Conservation (phyloP, 345 rosid species). For the Crucihimalaya himalaica region DNA sequence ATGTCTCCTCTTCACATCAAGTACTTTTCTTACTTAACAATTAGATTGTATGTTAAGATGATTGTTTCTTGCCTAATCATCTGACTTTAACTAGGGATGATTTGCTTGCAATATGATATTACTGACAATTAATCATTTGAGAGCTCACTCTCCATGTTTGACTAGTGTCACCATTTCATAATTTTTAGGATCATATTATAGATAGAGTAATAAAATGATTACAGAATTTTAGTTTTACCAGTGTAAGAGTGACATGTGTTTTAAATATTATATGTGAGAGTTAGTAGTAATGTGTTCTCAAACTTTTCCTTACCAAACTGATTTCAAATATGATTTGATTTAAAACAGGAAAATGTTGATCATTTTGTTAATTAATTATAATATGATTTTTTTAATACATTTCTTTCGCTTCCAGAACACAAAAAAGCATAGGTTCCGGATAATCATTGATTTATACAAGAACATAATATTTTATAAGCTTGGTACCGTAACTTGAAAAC, state of each 20-base stretch:
- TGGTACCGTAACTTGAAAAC: slow-evolving; percentile 26
- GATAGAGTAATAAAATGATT: background rate
- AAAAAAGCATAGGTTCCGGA: background rate
- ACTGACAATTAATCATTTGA: background rate
- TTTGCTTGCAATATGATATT: slow-evolving; percentile 17
- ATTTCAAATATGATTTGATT: too few species aligned
- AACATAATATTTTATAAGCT: background rate
- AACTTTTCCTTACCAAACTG: too few species aligned
- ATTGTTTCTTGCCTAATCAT: background rate
- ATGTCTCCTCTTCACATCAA: slow-evolving; percentile 95
- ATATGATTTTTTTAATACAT: background rate
- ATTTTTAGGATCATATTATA: background rate
- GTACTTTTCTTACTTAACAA: slow-evolving; percentile 34
- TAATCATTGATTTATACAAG: background rate
- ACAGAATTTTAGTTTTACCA: background rate
- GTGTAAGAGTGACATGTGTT: background rate
- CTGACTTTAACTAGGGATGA: background rate
- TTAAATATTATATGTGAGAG: background rate
- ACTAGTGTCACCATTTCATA: slow-evolving; percentile 19
- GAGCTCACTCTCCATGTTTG: slow-evolving; percentile 17
- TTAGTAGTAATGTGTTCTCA: slow-evolving; percentile 3
- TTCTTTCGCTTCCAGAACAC: background rate
- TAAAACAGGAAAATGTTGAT: too few species aligned
- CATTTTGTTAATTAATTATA: too few species aligned
- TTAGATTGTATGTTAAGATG: background rate